Base-by-base conservation (phyloP, 225 moss, liverwort and hornwort genomes). In the Ulota crispa region DNA sequence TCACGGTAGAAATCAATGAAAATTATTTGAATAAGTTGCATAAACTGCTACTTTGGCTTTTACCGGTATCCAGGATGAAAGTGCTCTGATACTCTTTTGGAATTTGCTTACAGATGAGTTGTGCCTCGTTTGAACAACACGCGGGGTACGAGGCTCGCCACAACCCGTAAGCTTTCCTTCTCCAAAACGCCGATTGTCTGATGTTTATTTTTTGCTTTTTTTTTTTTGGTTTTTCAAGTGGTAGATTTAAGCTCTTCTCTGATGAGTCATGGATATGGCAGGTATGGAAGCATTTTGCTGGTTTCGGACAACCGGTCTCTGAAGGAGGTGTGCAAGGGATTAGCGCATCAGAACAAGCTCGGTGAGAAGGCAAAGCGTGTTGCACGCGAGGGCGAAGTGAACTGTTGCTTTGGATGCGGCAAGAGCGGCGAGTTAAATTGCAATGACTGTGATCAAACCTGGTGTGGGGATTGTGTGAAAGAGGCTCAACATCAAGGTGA, bases 81-180 rank as follows among this genome's bases (percentile, higher is more conserved):
- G 42, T 39, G 26, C 2, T 21, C 74, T 81, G 11, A 75, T n/a
- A 36, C 32, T 23, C 23, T 57, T 34, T 34, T 31, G 54, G 3
- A 23, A 4, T 26, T 68, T 24, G 81, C 41, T 65, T 53, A 31
- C 93, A 98, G 98, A 89, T 98, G 23, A 94, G 92, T 75, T 98
- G 98, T 80, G 92, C 94, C n/a, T 86, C 85, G 68, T 98, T 98
- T 82, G 98, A 98, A 80, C 93, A 94, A 77, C 98, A 98, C 78
- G 98, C 98, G 50, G 98, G 95, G 61, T 94, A 88, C 83, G 98
- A 92, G 83, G 91, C 94, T 82, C 93, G 95, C 36, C 94, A 92
- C 34, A 98, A 95, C 78, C 98, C 98, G 98, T 98, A 86, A 91
- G 98, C 91, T 14, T 39, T 78, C 53, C 64, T 78, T 47, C 27